Evolutionary conservation across 139 green algal species (phyloP).

Genomic region (Mychonastes homosphaera): DNA sequence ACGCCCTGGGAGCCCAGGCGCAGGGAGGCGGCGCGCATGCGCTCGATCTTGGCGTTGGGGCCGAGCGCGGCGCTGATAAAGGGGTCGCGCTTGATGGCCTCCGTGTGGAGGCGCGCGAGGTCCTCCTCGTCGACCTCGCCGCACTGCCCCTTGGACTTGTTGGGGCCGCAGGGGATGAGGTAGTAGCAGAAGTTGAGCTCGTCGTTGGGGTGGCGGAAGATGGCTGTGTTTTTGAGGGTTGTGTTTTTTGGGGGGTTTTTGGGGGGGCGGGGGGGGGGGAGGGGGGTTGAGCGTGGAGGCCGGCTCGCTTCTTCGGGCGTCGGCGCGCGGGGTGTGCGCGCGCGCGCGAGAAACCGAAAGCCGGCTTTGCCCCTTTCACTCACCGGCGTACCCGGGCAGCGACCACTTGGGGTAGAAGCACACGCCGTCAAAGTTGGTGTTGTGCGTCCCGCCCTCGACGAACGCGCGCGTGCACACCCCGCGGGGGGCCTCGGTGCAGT

Average conservation of each 20-base stretch:
- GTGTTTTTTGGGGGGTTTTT: too few relatives aligned
- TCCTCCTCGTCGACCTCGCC: constrained; percentile 68
- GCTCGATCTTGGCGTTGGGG: constrained; percentile 79
- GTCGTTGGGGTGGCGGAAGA: constrained; percentile 69
- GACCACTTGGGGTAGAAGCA: constrained; percentile 66
- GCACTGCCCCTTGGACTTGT: constrained; percentile 51
- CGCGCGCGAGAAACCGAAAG: not conserved
- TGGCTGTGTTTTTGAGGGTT: too few relatives aligned
- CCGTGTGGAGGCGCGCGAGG: constrained; percentile 70
- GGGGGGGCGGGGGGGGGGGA: too few relatives aligned
- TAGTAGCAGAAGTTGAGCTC: constrained; percentile 94
- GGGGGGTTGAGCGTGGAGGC: too few relatives aligned
- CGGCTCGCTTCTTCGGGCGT: too few relatives aligned
- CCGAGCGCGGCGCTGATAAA: constrained; percentile 51
- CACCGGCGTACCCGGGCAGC: constrained; percentile 59
- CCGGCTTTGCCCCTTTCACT: not conserved
- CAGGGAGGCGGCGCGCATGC: constrained; percentile 73
- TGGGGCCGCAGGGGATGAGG: constrained; percentile 77
- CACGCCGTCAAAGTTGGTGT: constrained; percentile 81
- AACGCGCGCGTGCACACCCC: constrained; percentile 76
- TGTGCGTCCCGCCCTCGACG: constrained; percentile 76
- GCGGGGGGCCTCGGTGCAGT: constrained; percentile 73
- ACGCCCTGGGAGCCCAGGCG: constrained; percentile 67
- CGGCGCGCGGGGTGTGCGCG: too few relatives aligned
- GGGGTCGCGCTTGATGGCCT: constrained; percentile 55